These are phyloP conservation scores for Pythium plurisporium DNA, from an alignment of 352 stramenopile genomes.

Conservation along the genomic window DNA sequence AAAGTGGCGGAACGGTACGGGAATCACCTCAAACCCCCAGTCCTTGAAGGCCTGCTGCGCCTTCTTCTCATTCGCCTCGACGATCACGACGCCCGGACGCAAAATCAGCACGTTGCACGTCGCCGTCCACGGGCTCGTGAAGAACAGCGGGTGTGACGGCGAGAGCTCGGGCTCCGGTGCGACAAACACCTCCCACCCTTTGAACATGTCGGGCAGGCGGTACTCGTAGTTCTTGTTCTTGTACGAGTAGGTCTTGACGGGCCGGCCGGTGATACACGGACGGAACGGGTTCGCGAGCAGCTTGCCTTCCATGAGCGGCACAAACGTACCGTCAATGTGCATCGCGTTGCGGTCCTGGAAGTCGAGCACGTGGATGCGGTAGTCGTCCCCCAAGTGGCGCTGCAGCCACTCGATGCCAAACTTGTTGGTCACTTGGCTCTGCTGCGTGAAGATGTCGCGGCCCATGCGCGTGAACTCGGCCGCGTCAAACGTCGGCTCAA, in stretches of 20 bases:
- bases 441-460: constrained; percentile 88
- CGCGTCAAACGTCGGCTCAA: constrained; percentile 86
- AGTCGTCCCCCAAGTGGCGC: constrained; percentile 82
- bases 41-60: constrained; percentile 81
- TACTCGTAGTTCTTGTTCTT: constrained; percentile 88
- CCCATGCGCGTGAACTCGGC: constrained; percentile 90
- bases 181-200: constrained; percentile 88
- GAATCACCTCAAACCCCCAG: constrained; percentile 87
- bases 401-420: constrained; percentile 90
- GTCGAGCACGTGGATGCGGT: constrained; percentile 84
- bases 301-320: constrained; percentile 83
- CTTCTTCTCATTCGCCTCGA: constrained; percentile 82
- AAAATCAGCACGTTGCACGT: constrained; percentile 89
- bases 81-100: constrained; percentile 72
- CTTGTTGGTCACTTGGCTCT: constrained; percentile 88
- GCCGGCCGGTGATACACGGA: constrained; percentile 81
- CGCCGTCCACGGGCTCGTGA: constrained; percentile 88
- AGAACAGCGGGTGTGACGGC: constrained; percentile 79
- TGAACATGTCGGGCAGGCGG: constrained; percentile 87
- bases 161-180: constrained; percentile 79
- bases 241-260: constrained; percentile 86
- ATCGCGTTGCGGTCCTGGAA: constrained; percentile 91
- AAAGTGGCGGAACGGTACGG: constrained; percentile 88
- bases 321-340: constrained; percentile 89
- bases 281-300: constrained; percentile 84